Conservation (phyloP, 148 eudicot species). For the Rhododendron vialii region DNA sequence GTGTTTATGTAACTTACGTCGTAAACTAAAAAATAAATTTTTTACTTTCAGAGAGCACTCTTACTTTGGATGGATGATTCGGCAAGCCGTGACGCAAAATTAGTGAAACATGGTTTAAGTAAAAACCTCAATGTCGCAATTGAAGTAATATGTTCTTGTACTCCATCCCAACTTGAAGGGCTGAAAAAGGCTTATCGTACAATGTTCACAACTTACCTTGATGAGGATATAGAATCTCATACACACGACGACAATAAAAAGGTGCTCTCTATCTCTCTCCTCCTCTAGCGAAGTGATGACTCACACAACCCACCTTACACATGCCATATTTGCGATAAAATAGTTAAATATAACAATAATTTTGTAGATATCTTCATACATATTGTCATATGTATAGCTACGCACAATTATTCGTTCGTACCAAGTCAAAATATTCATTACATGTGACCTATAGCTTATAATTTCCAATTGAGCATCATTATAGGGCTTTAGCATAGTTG, state of each 20-base stretch:
- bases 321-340: too few species aligned
- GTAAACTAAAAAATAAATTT: neutral
- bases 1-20: neutral
- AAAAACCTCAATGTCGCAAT: constrained; percentile 48
- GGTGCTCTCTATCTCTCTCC: constrained; percentile 19
- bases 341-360: too few species aligned
- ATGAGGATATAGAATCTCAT: constrained; percentile 52
- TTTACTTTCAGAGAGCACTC: neutral
- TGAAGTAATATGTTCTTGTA: constrained; percentile 82
- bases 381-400: too few species aligned
- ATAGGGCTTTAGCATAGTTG: too few species aligned
- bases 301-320: too few species aligned
- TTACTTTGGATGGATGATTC: constrained; percentile 63
- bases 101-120: constrained; percentile 26
- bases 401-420: too few species aligned
- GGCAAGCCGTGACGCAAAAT: constrained; percentile 62
- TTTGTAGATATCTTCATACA: too few species aligned
- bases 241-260: constrained; percentile 57
- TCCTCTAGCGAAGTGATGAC: neutral
- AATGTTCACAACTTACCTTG: constrained; percentile 44
- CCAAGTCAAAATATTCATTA: too few species aligned
- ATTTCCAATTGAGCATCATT: too few species aligned
- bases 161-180: constrained; percentile 63
- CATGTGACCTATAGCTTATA: too few species aligned
- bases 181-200: constrained; percentile 50